Percentiles rank a stretch among this genome's conserved stretches.
phyloP scores from a whole-genome alignment of 1,284 basidiomycete genomes.

The Cryptococcus wingfieldii region DNA sequence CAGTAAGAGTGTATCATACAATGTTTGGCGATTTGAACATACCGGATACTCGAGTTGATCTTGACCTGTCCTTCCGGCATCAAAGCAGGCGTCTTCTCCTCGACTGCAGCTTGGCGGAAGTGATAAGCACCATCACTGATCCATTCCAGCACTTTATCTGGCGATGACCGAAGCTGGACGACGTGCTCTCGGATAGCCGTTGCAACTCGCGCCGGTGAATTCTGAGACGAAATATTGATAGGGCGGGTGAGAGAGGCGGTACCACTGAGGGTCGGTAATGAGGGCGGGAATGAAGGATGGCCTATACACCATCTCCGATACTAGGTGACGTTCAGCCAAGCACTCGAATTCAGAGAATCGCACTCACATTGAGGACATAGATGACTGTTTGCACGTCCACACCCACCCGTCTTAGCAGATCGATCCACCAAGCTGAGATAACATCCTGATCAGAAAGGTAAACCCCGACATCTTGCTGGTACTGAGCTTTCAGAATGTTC shows the following conservation, averaged over 20 bases:
- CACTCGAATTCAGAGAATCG: background rate
- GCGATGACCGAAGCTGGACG: background rate
- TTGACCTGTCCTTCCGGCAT: constrained; percentile 23
- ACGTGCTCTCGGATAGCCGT: constrained; percentile 1
- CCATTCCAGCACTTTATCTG: constrained; percentile 4
- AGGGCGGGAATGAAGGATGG: constrained; percentile 22
- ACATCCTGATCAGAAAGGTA: constrained; percentile 21
- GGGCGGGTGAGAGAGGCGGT: constrained; percentile 30
- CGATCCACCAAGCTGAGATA: constrained; percentile 24
- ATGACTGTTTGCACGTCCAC: constrained; percentile 12
- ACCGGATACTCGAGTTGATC: constrained; percentile 28
- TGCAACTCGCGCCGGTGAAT: background rate
- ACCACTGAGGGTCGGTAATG: constrained; percentile 18
- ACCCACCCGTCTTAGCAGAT: constrained; percentile 20
- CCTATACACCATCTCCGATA: constrained; percentile 21
- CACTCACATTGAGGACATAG: constrained; percentile 28
- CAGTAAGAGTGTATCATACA: constrained; percentile 23
- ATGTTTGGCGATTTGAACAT: background rate
- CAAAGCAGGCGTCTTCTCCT: constrained; percentile 10
- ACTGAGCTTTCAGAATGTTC: background rate
- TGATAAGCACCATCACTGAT: constrained; percentile 4
- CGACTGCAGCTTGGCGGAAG: constrained; percentile 3
- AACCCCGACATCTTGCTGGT: background rate
- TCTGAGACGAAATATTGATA: constrained; percentile 7
- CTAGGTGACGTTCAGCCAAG: constrained; percentile 2